Base-by-base conservation (phyloP, 371 early-diverging fungal species). In the Coemansia sp. region DNA sequence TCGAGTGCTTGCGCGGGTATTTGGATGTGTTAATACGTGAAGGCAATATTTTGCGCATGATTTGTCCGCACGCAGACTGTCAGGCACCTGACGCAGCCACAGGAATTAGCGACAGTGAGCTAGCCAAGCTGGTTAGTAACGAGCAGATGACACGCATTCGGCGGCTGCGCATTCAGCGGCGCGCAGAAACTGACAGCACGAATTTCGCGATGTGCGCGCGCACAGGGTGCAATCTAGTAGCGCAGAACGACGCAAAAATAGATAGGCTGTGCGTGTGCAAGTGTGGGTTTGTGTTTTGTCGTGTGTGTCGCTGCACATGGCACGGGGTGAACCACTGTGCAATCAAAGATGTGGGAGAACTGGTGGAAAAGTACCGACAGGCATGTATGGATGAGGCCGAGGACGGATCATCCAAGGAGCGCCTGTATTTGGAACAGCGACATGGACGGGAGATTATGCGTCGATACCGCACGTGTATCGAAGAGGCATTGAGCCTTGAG, bases 1-100 rank as follows among this genome's bases (percentile, higher is more conserved):
- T 55, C 1, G 59, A 47, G 12, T 85, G 86, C 25, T 44, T 83
- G 5, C 16, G 28, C 0, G 54, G 26, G 28, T 54, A 54, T 54
- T n/a, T 54, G 6, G 26, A n/a, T 14, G 54, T 28, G 5, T 6
- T 54, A n/a, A 30, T 54, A 8, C 25, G 16, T 8, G 26, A 54
- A 5, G 54, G 54, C 54, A 5, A 28, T 28, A 30, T 26, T 18
- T 5, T 1, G 48, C 48, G 7, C 5, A 14, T 48, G 48, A 20
- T 48, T n/a, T 54, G 28, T 16, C 54, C 28, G 5, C 54, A 28
- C n/a, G 14, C 11, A n/a, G 54, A 54, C 54, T 54, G 54, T n/a
- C 54, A n/a, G 7, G n/a, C 25, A 30, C 30, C 11, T 1, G 26
- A 25, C 14, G 28, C 7, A 28, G 5, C 1, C 25, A 26, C 54